Evolutionary conservation across 345 rosid species (phyloP).

Genomic region (Erodium maritimum): DNA sequence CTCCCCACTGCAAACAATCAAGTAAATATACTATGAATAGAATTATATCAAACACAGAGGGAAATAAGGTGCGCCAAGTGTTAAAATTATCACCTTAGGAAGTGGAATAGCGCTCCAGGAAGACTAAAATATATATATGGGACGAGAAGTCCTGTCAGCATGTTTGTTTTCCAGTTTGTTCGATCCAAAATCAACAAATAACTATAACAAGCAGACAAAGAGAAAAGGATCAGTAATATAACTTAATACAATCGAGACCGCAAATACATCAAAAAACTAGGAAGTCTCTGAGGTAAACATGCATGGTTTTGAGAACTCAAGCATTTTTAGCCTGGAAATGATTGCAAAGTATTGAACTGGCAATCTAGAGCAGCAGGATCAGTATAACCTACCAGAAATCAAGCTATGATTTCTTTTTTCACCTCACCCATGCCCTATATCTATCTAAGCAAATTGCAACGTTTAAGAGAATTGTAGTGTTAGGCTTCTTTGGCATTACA

Average conservation of each 20-base stretch:
- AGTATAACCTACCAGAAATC: background rate
- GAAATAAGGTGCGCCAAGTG: background rate
- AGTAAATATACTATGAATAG: background rate
- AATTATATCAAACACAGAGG: background rate
- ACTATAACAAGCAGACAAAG: slow-evolving; percentile 24
- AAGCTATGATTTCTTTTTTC: too few relatives aligned
- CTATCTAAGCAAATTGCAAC: background rate
- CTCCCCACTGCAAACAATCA: slow-evolving; percentile 43
- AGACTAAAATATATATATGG: slow-evolving; percentile 88
- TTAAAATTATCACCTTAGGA: slow-evolving; percentile 45
- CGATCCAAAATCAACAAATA: slow-evolving; percentile 82
- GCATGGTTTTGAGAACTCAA: too few relatives aligned
- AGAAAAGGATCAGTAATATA: background rate
- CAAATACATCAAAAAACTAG: background rate
- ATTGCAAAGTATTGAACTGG: too few relatives aligned
- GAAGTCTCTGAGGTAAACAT: too few relatives aligned
- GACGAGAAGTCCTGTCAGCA: slow-evolving; percentile 70
- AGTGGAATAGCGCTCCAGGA: slow-evolving; percentile 50
- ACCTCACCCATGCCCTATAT: background rate
- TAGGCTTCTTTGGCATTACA: background rate
- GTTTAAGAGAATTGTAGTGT: background rate
- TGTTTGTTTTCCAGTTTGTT: slow-evolving; percentile 92
- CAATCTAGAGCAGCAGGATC: too few relatives aligned
- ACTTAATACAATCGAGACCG: background rate
- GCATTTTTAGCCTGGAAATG: too few relatives aligned